Conservation (phyloP, 2,329 filamentous ascomycete genomes). For the Alternaria sp. region DNA sequence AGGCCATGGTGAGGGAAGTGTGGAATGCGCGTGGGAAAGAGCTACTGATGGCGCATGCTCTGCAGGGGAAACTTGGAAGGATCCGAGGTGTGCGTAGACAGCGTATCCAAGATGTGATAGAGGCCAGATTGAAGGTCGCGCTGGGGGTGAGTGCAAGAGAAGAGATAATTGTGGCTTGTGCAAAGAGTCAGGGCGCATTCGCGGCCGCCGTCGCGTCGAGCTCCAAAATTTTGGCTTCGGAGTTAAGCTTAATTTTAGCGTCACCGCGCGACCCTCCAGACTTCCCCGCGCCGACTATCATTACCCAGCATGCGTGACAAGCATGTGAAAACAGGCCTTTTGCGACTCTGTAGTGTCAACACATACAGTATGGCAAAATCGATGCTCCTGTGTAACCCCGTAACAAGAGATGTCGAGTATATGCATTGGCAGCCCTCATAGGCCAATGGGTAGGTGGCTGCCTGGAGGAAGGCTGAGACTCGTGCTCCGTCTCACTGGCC, state of each 20-base stretch:
- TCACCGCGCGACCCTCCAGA: slow-evolving; percentile 14
- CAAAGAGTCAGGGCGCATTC: slow-evolving; percentile 6
- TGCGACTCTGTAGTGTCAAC: neutral
- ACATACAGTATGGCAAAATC: neutral
- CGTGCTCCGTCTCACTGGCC: slow-evolving; percentile 32
- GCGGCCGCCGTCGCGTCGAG: slow-evolving; percentile 21
- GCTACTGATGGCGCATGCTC: slow-evolving; percentile 41
- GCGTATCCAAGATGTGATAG: slow-evolving; percentile 14
- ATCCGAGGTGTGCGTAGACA: slow-evolving; percentile 33
- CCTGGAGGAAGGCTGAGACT: slow-evolving; percentile 34
- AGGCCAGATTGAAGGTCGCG: slow-evolving; percentile 31
- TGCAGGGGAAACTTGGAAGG: slow-evolving; percentile 19
- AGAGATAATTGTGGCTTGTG: neutral
- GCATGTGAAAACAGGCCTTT: neutral
- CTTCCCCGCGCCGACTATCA: slow-evolving; percentile 11
- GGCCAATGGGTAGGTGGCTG: slow-evolving; percentile 29
- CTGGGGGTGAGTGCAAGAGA: neutral
- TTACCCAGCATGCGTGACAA: neutral
- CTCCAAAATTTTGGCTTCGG: slow-evolving; percentile 35
- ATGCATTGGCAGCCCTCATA: slow-evolving; percentile 13
- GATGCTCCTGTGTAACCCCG: neutral
- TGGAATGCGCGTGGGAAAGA: slow-evolving; percentile 29
- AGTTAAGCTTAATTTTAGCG: slow-evolving; percentile 46
- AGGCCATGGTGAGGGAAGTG: slow-evolving; percentile 27
- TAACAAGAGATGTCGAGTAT: neutral